phyloP scores from a whole-genome alignment of 2,329 filamentous ascomycete genomes.

The Blumeria hordei region DNA sequence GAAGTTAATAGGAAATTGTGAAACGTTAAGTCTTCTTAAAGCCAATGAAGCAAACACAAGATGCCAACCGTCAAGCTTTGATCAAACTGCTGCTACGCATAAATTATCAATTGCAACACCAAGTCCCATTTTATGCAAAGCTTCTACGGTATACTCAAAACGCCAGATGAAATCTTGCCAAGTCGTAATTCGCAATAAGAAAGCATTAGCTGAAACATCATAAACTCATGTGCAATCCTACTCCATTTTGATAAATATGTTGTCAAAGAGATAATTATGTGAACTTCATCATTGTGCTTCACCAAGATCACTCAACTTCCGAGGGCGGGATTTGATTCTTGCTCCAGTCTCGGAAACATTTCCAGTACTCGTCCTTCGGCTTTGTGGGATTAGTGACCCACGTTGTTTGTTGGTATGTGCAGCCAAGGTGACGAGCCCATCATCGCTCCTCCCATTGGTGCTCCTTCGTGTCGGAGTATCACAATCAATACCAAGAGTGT shows the following conservation, averaged over 20 bases:
- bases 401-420: slow-evolving; percentile 26
- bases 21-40: too few species aligned
- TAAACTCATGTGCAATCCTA: neutral
- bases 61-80: too few species aligned
- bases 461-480: slow-evolving; percentile 22
- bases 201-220: neutral
- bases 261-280: neutral
- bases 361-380: slow-evolving; percentile 12
- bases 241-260: neutral
- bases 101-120: too few species aligned
- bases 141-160: too few species aligned
- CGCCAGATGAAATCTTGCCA: too few species aligned
- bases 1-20: too few species aligned
- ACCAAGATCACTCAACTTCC: slow-evolving; percentile 27
- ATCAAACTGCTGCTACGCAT: too few species aligned
- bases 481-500: slow-evolving; percentile 11
- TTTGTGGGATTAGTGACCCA: slow-evolving; percentile 14
- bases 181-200: too few species aligned
- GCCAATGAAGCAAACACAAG: too few species aligned
- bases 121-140: too few species aligned
- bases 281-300: slow-evolving; percentile 18
- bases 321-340: slow-evolving; percentile 14
- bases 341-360: slow-evolving; percentile 10
- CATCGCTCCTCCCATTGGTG: slow-evolving; percentile 19
- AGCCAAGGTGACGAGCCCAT: slow-evolving; percentile 13